phyloP scores from a whole-genome alignment of 2,329 filamentous ascomycete genomes.

The Fusarium sp. region DNA sequence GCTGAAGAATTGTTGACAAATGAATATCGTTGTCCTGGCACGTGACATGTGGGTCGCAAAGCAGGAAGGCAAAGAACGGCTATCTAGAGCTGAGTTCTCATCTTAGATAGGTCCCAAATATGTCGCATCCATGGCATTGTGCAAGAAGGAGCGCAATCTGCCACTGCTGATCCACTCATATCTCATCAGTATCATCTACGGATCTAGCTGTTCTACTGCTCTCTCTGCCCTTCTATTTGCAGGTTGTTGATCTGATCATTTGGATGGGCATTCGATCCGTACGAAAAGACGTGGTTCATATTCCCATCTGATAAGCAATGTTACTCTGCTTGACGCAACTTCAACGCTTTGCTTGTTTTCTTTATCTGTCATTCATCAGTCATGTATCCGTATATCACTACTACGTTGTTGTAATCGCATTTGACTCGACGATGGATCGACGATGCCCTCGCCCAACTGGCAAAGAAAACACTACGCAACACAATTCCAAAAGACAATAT shows the following conservation, averaged over 20 bases:
- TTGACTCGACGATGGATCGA: neutral
- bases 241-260: neutral
- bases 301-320: neutral
- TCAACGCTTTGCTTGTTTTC: neutral
- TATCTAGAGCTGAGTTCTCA: neutral
- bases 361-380: neutral
- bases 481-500: neutral
- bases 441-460: neutral
- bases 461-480: neutral
- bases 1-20: neutral
- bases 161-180: neutral
- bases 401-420: neutral
- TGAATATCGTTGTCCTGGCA: neutral
- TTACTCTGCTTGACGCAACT: neutral
- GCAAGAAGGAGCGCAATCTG: neutral
- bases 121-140: neutral
- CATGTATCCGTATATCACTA: neutral
- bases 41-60: neutral
- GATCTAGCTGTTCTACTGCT: neutral
- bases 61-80: neutral
- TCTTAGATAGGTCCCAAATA: neutral
- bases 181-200: neutral
- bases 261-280: neutral
- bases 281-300: neutral
- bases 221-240: too few species aligned